Evolutionary conservation across 2,329 filamentous ascomycete genomes (phyloP).

Genomic region (Apiospora rasikravindrae): DNA sequence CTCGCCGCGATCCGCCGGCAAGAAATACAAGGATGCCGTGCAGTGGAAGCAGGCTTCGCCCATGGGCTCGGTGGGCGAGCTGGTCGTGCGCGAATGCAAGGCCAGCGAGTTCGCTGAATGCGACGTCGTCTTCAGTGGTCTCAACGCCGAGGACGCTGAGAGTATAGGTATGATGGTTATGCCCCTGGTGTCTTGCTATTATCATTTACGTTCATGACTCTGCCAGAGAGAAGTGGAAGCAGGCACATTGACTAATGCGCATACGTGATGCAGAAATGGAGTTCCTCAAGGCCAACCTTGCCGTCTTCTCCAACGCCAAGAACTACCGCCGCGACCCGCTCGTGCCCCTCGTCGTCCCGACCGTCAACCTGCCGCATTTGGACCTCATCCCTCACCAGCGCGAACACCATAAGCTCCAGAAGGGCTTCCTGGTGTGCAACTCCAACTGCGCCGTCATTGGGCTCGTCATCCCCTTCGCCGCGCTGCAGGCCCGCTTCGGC

Average conservation of each 20-base stretch:
- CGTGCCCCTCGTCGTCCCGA: constrained; percentile 92
- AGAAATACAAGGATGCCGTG: constrained; percentile 93
- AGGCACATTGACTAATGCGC: constrained; percentile 21
- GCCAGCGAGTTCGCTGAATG: constrained; percentile 85
- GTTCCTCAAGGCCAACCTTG: constrained; percentile 85
- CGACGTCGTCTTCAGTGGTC: constrained; percentile 89
- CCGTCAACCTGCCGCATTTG: constrained; percentile 89
- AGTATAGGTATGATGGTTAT: constrained; percentile 72
- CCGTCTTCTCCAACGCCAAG: constrained; percentile 97
- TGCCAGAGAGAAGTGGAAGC: not conserved
- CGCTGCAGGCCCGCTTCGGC: constrained; percentile 85
- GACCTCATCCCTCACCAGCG: constrained; percentile 89
- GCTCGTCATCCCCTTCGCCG: constrained; percentile 92
- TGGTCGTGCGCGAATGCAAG: constrained; percentile 85
- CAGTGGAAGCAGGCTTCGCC: constrained; percentile 91
- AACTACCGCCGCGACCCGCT: constrained; percentile 92
- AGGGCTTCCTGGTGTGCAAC: constrained; percentile 96
- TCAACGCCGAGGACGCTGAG: constrained; percentile 91
- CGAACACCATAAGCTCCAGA: constrained; percentile 71
- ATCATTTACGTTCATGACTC: not conserved
- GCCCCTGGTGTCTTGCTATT: not conserved
- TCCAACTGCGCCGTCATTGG: constrained; percentile 98
- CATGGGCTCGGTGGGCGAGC: constrained; percentile 79
- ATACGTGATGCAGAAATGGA: constrained; percentile 73
- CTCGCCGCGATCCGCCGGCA: constrained; percentile 86